A percentile compares a stretch with the other conserved stretches of the same genome.
Conservation (phyloP, 768 basidiomycete genomes). For the Multifurca ochricompacta region DNA sequence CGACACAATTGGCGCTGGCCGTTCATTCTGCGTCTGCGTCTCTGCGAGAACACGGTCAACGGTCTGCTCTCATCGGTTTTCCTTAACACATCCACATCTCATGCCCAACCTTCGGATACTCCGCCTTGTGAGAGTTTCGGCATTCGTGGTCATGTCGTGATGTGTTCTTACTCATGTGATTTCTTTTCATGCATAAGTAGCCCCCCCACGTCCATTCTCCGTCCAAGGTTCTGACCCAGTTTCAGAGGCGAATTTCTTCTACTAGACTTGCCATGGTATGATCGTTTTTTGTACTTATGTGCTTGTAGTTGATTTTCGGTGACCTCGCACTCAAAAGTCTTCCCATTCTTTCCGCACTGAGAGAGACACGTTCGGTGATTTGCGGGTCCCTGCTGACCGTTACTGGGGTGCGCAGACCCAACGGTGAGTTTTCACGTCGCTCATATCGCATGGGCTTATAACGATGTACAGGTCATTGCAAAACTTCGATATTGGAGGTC, state of each 20-base stretch:
- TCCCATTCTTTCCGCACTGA: conserved; percentile 64
- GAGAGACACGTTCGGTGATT: conserved; percentile 92
- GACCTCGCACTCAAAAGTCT: conserved; percentile 26
- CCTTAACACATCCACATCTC: conserved; percentile 5
- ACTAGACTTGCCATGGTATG: conserved; percentile 33
- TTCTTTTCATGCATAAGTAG: conserved; percentile 10
- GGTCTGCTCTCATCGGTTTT: neutral
- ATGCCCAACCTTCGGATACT: conserved; percentile 27
- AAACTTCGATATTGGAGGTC: conserved; percentile 98
- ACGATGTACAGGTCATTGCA: conserved; percentile 64
- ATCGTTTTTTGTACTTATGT: neutral
- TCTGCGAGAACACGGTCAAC: too few species aligned
- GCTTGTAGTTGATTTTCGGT: neutral
- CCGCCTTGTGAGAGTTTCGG: conserved; percentile 14
- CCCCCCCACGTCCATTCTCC: conserved; percentile 1
- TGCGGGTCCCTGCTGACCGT: conserved; percentile 77
- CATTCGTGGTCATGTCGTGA: neutral
- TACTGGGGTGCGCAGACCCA: conserved; percentile 99
- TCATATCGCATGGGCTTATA: neutral
- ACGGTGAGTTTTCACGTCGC: conserved; percentile 40
- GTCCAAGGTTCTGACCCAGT: neutral
- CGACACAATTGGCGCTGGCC: too few species aligned
- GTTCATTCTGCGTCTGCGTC: too few species aligned
- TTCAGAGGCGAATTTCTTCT: conserved; percentile 27
- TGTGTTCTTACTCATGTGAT: conserved; percentile 30